Conservation (phyloP, 306 rosid species). For the Gastrolobium bilobum region DNA sequence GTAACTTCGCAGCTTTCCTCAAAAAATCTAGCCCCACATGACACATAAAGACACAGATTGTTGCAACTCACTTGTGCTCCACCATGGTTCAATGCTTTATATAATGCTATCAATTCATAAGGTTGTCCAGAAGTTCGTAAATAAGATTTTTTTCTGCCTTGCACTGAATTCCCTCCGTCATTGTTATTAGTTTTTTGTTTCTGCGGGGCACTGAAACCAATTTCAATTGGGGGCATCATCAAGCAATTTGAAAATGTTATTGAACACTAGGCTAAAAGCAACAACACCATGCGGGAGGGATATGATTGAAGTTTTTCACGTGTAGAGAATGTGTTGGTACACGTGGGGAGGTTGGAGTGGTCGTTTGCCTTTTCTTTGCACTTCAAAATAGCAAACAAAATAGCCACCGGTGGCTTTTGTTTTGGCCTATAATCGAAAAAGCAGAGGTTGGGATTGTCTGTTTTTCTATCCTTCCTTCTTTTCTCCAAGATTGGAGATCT, state of each 20-base stretch:
- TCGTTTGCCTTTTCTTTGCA: conserved; percentile 43
- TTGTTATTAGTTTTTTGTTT: not conserved
- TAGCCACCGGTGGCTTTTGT: conserved; percentile 56
- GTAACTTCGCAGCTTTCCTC: conserved; percentile 4
- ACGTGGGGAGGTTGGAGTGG: conserved; percentile 36
- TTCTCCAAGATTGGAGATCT: not conserved
- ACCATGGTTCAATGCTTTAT: not conserved
- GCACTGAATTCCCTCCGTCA: not conserved
- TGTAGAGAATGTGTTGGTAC: conserved; percentile 43
- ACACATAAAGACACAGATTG: conserved; percentile 16
- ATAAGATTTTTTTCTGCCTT: not conserved
- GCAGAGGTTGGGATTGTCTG: not conserved
- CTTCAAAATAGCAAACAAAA: conserved; percentile 45
- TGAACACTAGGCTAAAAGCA: conserved; percentile 51
- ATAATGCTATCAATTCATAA: not conserved
- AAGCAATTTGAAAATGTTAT: not conserved
- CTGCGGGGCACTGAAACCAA: not conserved
- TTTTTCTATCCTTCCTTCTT: conserved; percentile 15
- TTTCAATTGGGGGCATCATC: conserved; percentile 30
- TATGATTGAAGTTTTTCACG: conserved; percentile 25
- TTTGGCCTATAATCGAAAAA: conserved; percentile 31
- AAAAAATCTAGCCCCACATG: conserved; percentile 4
- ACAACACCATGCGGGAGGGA: not conserved
- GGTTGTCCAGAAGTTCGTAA: not conserved
- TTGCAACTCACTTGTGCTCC: conserved; percentile 17